Percentiles rank a stretch among this genome's conserved stretches.
Evolutionary conservation across 306 rosid species (phyloP).

Genomic region (Prinsepia uniflora): DNA sequence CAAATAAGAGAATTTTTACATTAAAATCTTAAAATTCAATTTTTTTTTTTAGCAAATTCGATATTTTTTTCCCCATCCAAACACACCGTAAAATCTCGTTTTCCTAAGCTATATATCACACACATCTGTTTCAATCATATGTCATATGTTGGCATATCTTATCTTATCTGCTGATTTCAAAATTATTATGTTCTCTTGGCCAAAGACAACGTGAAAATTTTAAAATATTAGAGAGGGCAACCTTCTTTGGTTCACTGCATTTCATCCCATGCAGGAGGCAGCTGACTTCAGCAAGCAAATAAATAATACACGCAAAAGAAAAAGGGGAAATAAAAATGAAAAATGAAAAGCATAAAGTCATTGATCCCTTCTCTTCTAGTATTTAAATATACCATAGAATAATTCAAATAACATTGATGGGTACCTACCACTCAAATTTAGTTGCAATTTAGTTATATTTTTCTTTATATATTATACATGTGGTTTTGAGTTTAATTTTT

Average conservation of each 20-base stretch:
- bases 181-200: background rate
- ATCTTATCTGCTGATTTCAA: slow-evolving; percentile 2
- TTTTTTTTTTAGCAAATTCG: no score
- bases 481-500: no score
- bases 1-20: no score
- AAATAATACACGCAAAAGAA: background rate
- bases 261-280: background rate
- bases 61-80: no score
- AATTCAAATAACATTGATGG: no score
- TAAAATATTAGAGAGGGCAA: background rate
- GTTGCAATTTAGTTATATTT: no score
- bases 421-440: no score
- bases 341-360: background rate
- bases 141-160: background rate
- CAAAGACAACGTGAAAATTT: background rate
- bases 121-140: background rate
- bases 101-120: background rate
- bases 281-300: background rate
- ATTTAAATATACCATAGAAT: no score
- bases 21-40: no score
- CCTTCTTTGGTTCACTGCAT: background rate
- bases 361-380: background rate
- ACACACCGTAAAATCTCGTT: no score
- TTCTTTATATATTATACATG: no score
- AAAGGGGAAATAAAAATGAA: background rate